phyloP scores from a whole-genome alignment of 257 asterid genomes.

The Rubia yunnanensis region DNA sequence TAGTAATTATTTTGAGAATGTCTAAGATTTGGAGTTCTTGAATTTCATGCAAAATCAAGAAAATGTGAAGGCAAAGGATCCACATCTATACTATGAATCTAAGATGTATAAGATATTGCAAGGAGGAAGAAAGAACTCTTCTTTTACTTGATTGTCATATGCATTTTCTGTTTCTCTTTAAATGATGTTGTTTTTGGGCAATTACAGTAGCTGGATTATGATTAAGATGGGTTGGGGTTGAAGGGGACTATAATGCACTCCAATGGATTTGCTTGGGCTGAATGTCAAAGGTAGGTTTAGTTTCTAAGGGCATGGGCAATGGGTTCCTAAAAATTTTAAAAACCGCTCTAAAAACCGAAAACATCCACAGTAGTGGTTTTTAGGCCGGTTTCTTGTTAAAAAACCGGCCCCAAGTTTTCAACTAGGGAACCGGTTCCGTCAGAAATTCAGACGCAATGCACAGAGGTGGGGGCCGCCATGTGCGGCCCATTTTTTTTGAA shows the following conservation, averaged over 20 bases:
- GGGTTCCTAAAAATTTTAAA: no score
- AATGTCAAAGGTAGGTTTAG: constrained; percentile 85
- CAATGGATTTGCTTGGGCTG: constrained; percentile 83
- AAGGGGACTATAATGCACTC: constrained; percentile 81
- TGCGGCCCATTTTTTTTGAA: no score
- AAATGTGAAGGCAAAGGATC: constrained; percentile 72
- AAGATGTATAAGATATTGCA: constrained; percentile 67
- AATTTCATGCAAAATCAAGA: constrained; percentile 36
- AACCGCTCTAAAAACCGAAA: no score
- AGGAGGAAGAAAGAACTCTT: constrained; percentile 66
- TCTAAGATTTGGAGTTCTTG: background rate
- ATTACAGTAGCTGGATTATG: constrained; percentile 59
- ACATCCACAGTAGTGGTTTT: no score
- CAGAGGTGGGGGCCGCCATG: no score
- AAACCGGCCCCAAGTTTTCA: no score
- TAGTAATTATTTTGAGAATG: background rate
- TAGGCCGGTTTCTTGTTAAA: no score
- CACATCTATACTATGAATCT: constrained; percentile 63
- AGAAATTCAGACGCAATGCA: no score
- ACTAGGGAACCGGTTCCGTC: no score
- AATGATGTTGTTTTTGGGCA: constrained; percentile 10
- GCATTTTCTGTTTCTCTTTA: background rate
- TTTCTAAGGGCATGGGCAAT: no score
- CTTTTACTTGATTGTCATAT: constrained; percentile 11
- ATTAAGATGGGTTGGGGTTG: constrained; percentile 80